A percentile compares a stretch with the other conserved stretches of the same genome.
These are phyloP conservation scores for Ceratocystis eucalypticola DNA, from an alignment of 2,329 filamentous ascomycete genomes.

Conservation along the genomic window DNA sequence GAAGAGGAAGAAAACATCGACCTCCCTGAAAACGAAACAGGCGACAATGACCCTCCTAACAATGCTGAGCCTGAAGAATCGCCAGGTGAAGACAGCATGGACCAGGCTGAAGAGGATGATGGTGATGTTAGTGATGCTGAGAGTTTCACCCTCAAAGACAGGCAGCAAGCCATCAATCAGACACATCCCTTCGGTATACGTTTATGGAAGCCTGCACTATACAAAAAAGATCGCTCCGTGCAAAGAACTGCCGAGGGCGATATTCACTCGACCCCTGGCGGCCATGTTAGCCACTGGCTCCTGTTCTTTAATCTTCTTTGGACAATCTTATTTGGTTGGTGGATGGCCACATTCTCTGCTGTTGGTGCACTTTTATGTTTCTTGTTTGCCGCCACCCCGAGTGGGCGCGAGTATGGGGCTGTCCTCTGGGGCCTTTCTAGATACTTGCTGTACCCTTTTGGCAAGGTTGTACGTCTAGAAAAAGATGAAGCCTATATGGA, in stretches of 20 bases:
- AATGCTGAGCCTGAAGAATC: conserved; percentile 23
- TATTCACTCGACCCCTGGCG: conserved; percentile 88
- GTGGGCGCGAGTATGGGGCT: conserved; percentile 71
- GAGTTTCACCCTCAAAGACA: conserved; percentile 93
- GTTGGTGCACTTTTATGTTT: conserved; percentile 66
- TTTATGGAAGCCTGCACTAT: conserved; percentile 95
- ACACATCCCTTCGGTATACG: conserved; percentile 98
- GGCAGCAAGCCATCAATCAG: conserved; percentile 95
- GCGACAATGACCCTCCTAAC: conserved; percentile 21
- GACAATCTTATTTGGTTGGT: conserved; percentile 91
- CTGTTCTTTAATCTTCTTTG: conserved; percentile 80
- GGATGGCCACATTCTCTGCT: conserved; percentile 68
- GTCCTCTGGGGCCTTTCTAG: conserved; percentile 71
- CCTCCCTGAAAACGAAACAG: conserved; percentile 21
- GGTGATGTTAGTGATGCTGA: conserved; percentile 76
- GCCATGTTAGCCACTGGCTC: conserved; percentile 70
- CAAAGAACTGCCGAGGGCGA: conserved; percentile 93
- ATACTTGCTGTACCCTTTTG: conserved; percentile 92
- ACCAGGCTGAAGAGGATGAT: conserved; percentile 49
- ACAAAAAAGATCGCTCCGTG: conserved; percentile 94
- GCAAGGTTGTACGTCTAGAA: conserved; percentile 85
- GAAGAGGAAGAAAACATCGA: conserved; percentile 25
- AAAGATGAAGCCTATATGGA: conserved; percentile 89
- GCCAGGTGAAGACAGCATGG: conserved; percentile 31
- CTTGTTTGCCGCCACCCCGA: conserved; percentile 62